These are phyloP conservation scores for Orbilia javanica DNA, from an alignment of 2,329 filamentous ascomycete genomes.

Conservation along the genomic window DNA sequence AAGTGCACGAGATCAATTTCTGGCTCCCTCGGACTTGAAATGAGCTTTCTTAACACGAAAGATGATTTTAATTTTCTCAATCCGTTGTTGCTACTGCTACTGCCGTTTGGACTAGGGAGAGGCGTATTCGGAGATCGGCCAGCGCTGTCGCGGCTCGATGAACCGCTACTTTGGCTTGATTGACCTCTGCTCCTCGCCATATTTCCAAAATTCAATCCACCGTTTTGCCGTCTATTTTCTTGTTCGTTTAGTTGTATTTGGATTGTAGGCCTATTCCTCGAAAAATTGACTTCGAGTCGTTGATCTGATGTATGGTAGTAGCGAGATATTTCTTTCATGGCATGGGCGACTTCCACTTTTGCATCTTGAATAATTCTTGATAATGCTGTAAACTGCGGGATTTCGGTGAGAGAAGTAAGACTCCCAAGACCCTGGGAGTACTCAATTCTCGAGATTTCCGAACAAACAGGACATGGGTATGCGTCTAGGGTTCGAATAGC, in stretches of 20 bases:
- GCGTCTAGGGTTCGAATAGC: not conserved
- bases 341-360: not conserved
- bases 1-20: not conserved
- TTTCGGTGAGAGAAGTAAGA: not conserved
- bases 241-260: not conserved
- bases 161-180: not conserved
- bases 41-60: not conserved
- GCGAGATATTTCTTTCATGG: not conserved
- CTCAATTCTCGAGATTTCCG: not conserved
- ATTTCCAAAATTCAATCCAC: not conserved
- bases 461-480: not conserved
- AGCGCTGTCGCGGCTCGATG: not conserved
- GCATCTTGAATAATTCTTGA: not conserved
- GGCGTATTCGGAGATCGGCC: not conserved
- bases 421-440: not conserved
- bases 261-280: not conserved
- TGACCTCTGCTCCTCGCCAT: not conserved
- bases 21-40: not conserved
- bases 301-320: not conserved
- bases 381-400: not conserved
- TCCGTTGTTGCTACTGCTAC: not conserved
- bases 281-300: not conserved
- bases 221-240: not conserved
- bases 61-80: not conserved
- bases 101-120: not conserved